Evolutionary conservation across 345 rosid genomes (phyloP).

Genomic region (Geranium rotundifolium): DNA sequence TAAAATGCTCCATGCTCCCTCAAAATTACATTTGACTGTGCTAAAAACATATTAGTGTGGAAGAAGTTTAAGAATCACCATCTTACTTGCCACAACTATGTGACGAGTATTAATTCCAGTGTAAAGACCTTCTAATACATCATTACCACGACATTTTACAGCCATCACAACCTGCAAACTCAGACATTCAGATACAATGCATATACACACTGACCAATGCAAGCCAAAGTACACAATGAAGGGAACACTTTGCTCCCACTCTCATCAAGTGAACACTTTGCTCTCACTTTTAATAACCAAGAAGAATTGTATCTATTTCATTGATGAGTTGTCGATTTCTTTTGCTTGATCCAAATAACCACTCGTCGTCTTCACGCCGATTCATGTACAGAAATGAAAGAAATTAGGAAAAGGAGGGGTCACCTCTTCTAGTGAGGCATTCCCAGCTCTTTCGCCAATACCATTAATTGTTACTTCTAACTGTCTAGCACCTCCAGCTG

Average conservation of each 20-base stretch:
- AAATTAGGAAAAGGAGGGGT: conserved; percentile 1
- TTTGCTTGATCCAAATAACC: background rate
- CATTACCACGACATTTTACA: conserved; percentile 73
- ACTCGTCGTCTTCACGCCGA: background rate
- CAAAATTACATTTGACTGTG: background rate
- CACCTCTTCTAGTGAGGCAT: conserved; percentile 98
- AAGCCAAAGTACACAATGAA: background rate
- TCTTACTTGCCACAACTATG: conserved; percentile 86
- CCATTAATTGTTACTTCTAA: conserved; percentile 93
- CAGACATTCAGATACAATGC: background rate
- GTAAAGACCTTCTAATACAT: conserved; percentile 60
- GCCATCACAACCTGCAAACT: conserved; percentile 78
- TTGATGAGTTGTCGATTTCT: background rate
- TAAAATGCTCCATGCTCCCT: background rate
- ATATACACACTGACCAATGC: background rate
- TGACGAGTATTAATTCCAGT: conserved; percentile 71
- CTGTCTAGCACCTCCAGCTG: conserved; percentile 85
- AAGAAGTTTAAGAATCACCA: conserved; percentile 34
- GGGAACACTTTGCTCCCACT: background rate
- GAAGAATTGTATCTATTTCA: background rate
- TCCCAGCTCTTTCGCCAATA: conserved; percentile 98
- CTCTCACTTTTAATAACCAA: background rate
- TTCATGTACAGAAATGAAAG: background rate
- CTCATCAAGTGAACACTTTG: background rate
- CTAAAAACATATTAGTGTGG: conserved; percentile 1